A percentile compares a stretch with the other conserved stretches of the same genome.
phyloP scores from a whole-genome alignment of 1,139 yeast species.

The Eremothecium coryli region DNA sequence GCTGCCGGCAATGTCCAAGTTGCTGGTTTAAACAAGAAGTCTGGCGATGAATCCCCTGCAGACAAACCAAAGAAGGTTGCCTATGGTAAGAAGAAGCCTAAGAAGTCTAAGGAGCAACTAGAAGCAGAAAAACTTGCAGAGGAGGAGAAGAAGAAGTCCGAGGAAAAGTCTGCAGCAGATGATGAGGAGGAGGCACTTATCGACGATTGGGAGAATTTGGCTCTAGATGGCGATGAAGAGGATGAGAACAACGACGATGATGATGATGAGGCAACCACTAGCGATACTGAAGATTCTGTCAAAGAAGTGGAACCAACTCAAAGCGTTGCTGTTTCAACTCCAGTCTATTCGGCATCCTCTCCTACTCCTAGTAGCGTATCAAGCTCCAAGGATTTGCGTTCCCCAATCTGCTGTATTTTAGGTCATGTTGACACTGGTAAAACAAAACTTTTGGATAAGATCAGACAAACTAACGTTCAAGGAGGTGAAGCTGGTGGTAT shows the following conservation, averaged over 20 bases:
- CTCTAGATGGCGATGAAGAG: conserved; percentile 43
- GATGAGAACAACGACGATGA: conserved; percentile 21
- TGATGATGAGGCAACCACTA: conserved; percentile 7
- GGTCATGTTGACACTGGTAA: conserved; percentile 99
- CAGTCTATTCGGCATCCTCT: conserved; percentile 19
- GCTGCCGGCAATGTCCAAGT: conserved; percentile 66
- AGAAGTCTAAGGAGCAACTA: conserved; percentile 32
- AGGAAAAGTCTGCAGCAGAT: conserved; percentile 23
- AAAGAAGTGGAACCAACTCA: conserved; percentile 21
- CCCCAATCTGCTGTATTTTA: conserved; percentile 97
- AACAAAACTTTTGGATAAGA: conserved; percentile 88
- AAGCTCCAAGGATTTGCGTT: conserved; percentile 55
- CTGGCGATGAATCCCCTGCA: conserved; percentile 30
- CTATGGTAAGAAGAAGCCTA: conserved; percentile 61
- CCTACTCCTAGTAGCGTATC: conserved; percentile 14
- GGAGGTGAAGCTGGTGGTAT: conserved; percentile 99
- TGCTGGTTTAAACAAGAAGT: conserved; percentile 52
- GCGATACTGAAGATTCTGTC: conserved; percentile 24
- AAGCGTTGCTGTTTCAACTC: conserved; percentile 5
- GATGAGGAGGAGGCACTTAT: conserved; percentile 45
- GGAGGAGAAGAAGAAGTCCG: conserved; percentile 13
- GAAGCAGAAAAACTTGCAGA: conserved; percentile 17
- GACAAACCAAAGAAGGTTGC: conserved; percentile 63
- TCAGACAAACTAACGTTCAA: conserved; percentile 97
- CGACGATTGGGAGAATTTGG: conserved; percentile 63